Evolutionary conservation across 345 rosid species (phyloP).

Genomic region (Rhizophora mangle): DNA sequence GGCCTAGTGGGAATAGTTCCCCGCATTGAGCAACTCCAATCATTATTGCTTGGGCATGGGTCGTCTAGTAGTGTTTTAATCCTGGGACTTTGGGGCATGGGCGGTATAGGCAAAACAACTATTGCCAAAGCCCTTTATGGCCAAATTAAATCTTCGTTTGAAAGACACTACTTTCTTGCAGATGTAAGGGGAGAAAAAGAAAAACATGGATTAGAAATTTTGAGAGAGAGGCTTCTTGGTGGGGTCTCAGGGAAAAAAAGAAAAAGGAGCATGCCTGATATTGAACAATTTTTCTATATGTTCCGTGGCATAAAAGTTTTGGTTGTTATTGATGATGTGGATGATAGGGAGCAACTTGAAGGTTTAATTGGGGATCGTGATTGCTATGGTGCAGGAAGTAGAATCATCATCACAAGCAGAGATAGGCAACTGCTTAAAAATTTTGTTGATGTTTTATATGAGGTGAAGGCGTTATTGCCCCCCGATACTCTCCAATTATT

Average conservation of each 20-base stretch:
- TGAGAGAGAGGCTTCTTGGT: background rate
- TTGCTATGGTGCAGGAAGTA: constrained; percentile 6
- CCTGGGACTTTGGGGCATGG: background rate
- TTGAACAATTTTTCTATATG: background rate
- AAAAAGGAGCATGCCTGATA: background rate
- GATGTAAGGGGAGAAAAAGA: background rate
- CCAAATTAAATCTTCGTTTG: background rate
- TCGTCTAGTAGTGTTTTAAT: background rate
- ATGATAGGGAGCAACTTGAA: background rate
- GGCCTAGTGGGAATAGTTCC: too few relatives aligned
- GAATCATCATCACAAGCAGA: constrained; percentile 7
- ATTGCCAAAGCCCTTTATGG: background rate
- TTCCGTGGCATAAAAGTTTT: background rate
- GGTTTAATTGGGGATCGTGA: background rate
- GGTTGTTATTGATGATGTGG: constrained; percentile 1
- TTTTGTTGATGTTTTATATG: background rate
- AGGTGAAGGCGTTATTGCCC: background rate
- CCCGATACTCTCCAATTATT: background rate
- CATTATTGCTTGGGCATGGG: background rate
- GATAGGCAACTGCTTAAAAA: background rate
- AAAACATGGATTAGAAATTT: background rate
- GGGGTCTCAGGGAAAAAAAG: background rate
- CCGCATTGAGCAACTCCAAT: too few relatives aligned
- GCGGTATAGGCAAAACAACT: background rate
- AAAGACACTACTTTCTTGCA: background rate